Conservation (phyloP, 164 flowering plant species). For the Annona cherimola region DNA sequence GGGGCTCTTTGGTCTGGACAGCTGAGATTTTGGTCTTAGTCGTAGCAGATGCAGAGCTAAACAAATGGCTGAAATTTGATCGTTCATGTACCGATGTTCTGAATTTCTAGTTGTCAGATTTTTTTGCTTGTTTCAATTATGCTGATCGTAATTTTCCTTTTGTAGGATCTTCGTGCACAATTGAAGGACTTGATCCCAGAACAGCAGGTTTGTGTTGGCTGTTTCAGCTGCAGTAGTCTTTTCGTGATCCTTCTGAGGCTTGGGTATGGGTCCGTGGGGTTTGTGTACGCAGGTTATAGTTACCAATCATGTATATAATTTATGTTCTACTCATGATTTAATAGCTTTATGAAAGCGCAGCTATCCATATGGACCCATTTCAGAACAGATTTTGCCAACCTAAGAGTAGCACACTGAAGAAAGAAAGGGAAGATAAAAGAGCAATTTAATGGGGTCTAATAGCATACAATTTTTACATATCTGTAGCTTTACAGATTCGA, state of each 20-base stretch:
- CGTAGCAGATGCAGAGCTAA: background rate
- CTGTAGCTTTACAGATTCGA: too few species aligned
- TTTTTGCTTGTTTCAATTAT: background rate
- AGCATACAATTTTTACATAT: too few species aligned
- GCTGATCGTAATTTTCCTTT: background rate
- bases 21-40: background rate
- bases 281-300: background rate
- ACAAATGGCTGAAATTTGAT: background rate
- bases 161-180: conserved; percentile 83
- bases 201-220: conserved; percentile 59
- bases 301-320: too few species aligned
- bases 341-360: background rate
- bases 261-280: background rate
- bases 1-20: background rate
- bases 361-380: too few species aligned
- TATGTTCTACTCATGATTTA: background rate
- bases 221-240: background rate
- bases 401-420: too few species aligned
- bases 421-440: too few species aligned
- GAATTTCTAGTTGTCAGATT: background rate
- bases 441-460: too few species aligned
- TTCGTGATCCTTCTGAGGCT: background rate
- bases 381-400: too few species aligned
- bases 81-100: background rate
- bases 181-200: conserved; percentile 85